Evolutionary conservation across 2,329 filamentous ascomycete genomes (phyloP).

Genomic region (Claviceps sorghi): DNA sequence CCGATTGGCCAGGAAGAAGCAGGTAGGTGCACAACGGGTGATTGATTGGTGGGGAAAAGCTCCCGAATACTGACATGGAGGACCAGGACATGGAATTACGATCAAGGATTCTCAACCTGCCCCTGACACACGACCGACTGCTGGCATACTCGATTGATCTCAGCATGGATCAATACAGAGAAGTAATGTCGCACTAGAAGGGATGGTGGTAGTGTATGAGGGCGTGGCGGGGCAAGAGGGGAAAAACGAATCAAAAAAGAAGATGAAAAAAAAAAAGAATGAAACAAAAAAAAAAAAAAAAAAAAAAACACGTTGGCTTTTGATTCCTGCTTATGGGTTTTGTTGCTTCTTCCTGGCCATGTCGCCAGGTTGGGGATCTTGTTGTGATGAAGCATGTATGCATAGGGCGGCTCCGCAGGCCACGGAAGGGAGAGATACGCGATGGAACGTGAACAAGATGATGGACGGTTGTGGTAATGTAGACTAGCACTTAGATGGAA

Average conservation of each 20-base stretch:
- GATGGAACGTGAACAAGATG: not conserved
- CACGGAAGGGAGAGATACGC: too few relatives aligned
- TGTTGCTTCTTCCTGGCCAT: too few relatives aligned
- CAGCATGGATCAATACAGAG: slow-evolving; percentile 53
- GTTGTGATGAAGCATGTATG: too few relatives aligned
- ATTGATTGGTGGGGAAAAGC: not conserved
- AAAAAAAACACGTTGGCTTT: too few relatives aligned
- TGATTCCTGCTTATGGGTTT: too few relatives aligned
- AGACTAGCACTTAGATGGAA: not conserved
- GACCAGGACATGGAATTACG: slow-evolving; percentile 22
- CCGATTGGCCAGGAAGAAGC: slow-evolving; percentile 37
- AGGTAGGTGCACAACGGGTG: slow-evolving; percentile 28
- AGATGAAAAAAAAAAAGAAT: too few relatives aligned
- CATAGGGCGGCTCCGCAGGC: too few relatives aligned
- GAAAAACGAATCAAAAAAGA: too few relatives aligned
- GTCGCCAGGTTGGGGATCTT: too few relatives aligned
- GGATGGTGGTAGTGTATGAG: not conserved
- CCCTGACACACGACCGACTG: slow-evolving; percentile 59
- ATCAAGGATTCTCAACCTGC: slow-evolving; percentile 38
- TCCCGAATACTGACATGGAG: slow-evolving; percentile 1
- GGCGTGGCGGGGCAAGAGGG: too few relatives aligned
- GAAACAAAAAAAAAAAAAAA: too few relatives aligned
- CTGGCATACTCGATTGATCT: slow-evolving; percentile 56
- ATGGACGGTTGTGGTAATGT: not conserved
- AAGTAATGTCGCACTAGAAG: slow-evolving; percentile 39